phyloP scores from a whole-genome alignment of 352 stramenopile species.

The Phytopythium vexans region DNA sequence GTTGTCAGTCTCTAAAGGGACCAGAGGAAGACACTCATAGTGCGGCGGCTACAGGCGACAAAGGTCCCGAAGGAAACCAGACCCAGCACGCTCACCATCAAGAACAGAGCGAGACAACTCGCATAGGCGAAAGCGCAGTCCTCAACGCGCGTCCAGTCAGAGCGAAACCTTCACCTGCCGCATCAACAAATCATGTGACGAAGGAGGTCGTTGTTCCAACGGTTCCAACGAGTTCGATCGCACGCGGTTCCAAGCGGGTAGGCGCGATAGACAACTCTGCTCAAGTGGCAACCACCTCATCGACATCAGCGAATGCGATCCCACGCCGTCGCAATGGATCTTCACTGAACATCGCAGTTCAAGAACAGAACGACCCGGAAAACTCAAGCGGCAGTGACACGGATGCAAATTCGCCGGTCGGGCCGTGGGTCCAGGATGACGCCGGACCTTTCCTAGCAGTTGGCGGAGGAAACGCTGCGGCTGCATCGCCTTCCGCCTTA shows the following conservation, averaged over 20 bases:
- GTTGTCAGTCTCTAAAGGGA: no score
- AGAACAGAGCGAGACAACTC: conserved; percentile 1
- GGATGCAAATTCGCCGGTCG: conserved; percentile 31
- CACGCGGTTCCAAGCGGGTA: no score
- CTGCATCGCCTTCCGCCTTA: conserved; percentile 17
- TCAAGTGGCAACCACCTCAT: no score
- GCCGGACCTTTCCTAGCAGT: conserved; percentile 5
- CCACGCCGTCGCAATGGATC: conserved; percentile 5
- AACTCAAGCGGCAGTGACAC: conserved; percentile 2
- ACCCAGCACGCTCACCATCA: background rate
- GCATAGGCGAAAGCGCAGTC: conserved; percentile 6
- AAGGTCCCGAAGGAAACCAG: no score
- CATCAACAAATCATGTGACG: background rate
- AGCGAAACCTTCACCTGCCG: conserved; percentile 2
- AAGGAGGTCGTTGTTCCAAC: no score
- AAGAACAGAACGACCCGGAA: conserved; percentile 5
- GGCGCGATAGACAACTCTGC: no score
- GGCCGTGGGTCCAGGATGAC: conserved; percentile 39
- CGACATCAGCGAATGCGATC: conserved; percentile 5
- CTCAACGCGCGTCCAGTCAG: conserved; percentile 12
- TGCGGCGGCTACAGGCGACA: no score
- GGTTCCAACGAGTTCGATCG: no score
- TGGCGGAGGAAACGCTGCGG: conserved; percentile 3
- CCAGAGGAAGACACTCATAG: no score
- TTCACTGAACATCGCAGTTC: conserved; percentile 10